Evolutionary conservation across 345 rosid genomes (phyloP).

Genomic region (Eucalyptus pauciflora): DNA sequence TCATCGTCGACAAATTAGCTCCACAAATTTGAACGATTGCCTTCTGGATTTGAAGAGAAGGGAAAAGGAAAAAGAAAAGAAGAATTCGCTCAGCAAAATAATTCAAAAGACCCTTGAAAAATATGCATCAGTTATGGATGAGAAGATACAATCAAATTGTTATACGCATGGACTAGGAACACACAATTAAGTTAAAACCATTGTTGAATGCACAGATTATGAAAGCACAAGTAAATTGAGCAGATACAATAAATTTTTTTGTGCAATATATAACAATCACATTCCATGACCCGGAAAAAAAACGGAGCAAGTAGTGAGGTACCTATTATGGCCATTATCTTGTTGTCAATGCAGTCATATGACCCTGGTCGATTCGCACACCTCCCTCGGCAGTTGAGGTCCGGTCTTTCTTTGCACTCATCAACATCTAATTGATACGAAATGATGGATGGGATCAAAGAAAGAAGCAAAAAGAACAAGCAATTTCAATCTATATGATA

Average conservation of each 20-base stretch:
- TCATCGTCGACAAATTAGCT: too few relatives aligned
- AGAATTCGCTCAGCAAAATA: too few relatives aligned
- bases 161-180: not conserved
- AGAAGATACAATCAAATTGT: not conserved
- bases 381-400: not conserved
- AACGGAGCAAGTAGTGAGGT: not conserved
- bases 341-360: not conserved
- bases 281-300: not conserved
- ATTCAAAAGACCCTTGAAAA: not conserved
- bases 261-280: not conserved
- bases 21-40: too few relatives aligned
- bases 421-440: too few relatives aligned
- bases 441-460: not conserved
- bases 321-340: not conserved
- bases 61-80: too few relatives aligned
- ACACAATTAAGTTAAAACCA: not conserved
- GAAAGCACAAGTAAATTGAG: not conserved
- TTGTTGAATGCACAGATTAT: not conserved
- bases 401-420: not conserved
- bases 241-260: too few relatives aligned
- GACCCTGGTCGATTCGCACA: not conserved
- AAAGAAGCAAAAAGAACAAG: not conserved
- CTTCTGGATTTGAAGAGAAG: too few relatives aligned
- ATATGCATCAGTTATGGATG: not conserved
- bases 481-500: too few relatives aligned